These are phyloP conservation scores for Caloboletus firmus DNA, from an alignment of 1,284 basidiomycete species.

Conservation along the genomic window DNA sequence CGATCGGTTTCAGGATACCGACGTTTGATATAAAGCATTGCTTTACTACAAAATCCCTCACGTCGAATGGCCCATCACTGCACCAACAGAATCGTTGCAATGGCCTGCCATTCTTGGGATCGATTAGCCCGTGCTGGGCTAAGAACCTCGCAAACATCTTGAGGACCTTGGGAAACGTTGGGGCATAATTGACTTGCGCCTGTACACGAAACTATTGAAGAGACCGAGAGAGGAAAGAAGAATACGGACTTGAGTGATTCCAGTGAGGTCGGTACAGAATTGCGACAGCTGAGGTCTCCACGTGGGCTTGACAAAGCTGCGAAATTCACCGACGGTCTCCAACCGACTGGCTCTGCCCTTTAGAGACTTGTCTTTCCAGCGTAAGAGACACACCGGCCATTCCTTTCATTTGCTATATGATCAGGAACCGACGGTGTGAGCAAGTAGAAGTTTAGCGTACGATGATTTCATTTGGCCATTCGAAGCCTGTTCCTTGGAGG, in stretches of 20 bases:
- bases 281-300: conserved; percentile 80
- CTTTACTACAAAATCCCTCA: conserved; percentile 84
- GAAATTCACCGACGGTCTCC: conserved; percentile 76
- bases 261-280: conserved; percentile 88
- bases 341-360: conserved; percentile 57
- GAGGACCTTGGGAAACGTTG: conserved; percentile 73
- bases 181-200: conserved; percentile 79
- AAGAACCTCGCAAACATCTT: conserved; percentile 69
- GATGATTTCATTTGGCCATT: conserved; percentile 92
- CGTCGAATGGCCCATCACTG: conserved; percentile 79
- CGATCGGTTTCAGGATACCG: conserved; percentile 36
- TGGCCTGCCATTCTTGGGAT: conserved; percentile 49
- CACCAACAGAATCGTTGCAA: conserved; percentile 72
- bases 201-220: conserved; percentile 34
- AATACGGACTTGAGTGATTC: conserved; percentile 80
- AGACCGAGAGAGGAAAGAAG: conserved; percentile 1
- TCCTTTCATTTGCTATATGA: conserved; percentile 51
- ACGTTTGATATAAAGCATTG: conserved; percentile 84
- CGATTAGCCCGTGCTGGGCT: conserved; percentile 61
- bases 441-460: conserved; percentile 45
- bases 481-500: conserved; percentile 58
- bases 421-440: conserved; percentile 30
- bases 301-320: conserved; percentile 84
- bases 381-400: conserved; percentile 84
- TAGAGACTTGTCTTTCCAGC: conserved; percentile 69